These are phyloP conservation scores for Malassezia furfur DNA, from an alignment of 1,284 basidiomycete species.

Conservation along the genomic window DNA sequence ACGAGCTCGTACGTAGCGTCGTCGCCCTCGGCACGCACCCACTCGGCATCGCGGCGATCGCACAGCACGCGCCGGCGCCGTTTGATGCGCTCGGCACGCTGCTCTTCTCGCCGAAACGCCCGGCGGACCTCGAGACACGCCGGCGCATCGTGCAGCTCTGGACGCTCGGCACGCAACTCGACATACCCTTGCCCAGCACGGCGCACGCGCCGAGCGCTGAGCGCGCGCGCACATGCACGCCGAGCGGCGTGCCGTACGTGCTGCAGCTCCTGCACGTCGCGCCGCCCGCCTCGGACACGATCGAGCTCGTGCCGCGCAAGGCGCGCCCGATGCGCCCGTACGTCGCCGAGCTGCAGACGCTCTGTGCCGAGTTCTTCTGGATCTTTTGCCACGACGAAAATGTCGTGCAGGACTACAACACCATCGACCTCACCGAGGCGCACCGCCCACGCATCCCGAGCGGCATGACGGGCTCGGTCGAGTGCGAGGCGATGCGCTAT, in stretches of 20 bases:
- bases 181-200: constrained; percentile 22
- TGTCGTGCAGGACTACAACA: constrained; percentile 69
- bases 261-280: constrained; percentile 35
- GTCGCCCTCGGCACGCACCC: constrained; percentile 84
- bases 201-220: neutral
- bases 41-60: constrained; percentile 61
- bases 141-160: constrained; percentile 76
- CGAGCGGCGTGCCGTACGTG: constrained; percentile 20
- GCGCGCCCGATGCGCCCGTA: constrained; percentile 83
- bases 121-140: constrained; percentile 78
- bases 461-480: constrained; percentile 96
- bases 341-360: constrained; percentile 73
- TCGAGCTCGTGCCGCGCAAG: constrained; percentile 75
- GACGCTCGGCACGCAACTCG: constrained; percentile 51
- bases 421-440: constrained; percentile 70
- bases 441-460: constrained; percentile 88
- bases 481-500: constrained; percentile 92
- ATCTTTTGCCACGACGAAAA: constrained; percentile 95
- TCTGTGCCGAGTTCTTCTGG: constrained; percentile 93
- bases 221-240: neutral
- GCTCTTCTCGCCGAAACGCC: constrained; percentile 92
- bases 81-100: constrained; percentile 71
- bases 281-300: constrained; percentile 24
- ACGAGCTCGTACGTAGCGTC: constrained; percentile 84
- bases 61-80: constrained; percentile 71